A percentile compares a stretch with the other conserved stretches of the same genome.
These are phyloP conservation scores for Penicillium olsonii DNA, from an alignment of 2,329 filamentous ascomycete species.

Conservation along the genomic window DNA sequence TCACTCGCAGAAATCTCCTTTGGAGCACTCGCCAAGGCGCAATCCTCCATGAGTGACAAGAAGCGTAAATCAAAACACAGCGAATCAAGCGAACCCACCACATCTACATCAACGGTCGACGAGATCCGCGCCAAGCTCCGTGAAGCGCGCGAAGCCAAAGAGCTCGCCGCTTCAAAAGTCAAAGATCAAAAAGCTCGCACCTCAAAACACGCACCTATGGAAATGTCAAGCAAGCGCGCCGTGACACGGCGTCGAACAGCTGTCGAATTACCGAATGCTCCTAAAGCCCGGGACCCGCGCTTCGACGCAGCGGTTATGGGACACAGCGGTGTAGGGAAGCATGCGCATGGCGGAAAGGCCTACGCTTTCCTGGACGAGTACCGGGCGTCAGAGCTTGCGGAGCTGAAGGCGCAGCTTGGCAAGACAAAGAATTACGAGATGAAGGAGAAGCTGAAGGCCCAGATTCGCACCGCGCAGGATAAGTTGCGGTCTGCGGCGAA, in stretches of 20 bases:
- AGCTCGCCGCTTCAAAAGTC: constrained; percentile 8
- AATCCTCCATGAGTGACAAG: constrained; percentile 62
- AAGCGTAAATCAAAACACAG: constrained; percentile 28
- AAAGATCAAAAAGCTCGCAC: constrained; percentile 49
- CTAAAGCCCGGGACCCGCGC: constrained; percentile 78
- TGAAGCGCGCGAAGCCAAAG: constrained; percentile 41
- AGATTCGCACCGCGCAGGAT: constrained; percentile 76
- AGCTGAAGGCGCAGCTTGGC: constrained; percentile 69
- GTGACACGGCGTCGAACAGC: constrained; percentile 80
- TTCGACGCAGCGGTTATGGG: constrained; percentile 68
- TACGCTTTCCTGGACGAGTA: constrained; percentile 91
- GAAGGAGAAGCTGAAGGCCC: constrained; percentile 70
- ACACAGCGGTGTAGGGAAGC: constrained; percentile 31
- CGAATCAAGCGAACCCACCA: constrained; percentile 16
- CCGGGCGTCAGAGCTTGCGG: constrained; percentile 76
- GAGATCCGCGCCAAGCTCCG: constrained; percentile 43
- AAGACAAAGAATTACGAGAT: constrained; percentile 64
- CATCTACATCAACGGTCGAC: constrained; percentile 32
- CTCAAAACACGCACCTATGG: constrained; percentile 86
- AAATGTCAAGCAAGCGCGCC: constrained; percentile 78
- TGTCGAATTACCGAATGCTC: constrained; percentile 55
- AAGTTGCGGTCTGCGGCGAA: constrained; percentile 69
- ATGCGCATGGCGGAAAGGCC: constrained; percentile 60
- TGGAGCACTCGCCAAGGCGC: constrained; percentile 84
- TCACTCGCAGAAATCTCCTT: constrained; percentile 71